phyloP scores from a whole-genome alignment of 2,329 filamentous ascomycete species.

The Penicillium palitans region DNA sequence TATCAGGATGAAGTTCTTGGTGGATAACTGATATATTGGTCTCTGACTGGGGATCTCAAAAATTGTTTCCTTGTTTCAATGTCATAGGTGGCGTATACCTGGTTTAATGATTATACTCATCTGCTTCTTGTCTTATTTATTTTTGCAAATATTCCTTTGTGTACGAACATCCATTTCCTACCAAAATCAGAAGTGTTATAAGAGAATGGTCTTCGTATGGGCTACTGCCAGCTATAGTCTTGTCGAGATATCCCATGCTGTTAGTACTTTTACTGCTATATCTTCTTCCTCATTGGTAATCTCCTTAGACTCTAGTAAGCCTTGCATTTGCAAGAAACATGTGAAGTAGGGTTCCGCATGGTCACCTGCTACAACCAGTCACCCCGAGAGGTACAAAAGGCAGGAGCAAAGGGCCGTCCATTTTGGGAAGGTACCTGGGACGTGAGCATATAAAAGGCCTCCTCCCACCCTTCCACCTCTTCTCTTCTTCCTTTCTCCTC shows the following conservation, averaged over 20 bases:
- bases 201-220: not conserved
- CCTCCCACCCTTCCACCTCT: no score
- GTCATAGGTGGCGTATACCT: constrained; percentile 30
- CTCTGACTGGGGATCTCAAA: constrained; percentile 11
- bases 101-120: constrained; percentile 17
- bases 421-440: no score
- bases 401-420: not conserved
- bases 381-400: not conserved
- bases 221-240: not conserved
- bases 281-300: not conserved
- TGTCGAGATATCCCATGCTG: constrained; percentile 24
- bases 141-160: constrained; percentile 12
- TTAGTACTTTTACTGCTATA: constrained; percentile 6
- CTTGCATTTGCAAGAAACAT: not conserved
- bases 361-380: not conserved
- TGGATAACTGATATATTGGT: constrained; percentile 49
- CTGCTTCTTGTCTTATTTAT: constrained; percentile 14
- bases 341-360: not conserved
- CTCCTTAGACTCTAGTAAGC: no score
- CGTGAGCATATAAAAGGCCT: no score
- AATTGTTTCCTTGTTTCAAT: constrained; percentile 20
- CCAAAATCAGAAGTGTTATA: constrained; percentile 5
- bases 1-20: constrained; percentile 87
- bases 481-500: no score
- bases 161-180: constrained; percentile 2